Conservation (phyloP, 345 rosid genomes). For the Jatropha curcas region DNA sequence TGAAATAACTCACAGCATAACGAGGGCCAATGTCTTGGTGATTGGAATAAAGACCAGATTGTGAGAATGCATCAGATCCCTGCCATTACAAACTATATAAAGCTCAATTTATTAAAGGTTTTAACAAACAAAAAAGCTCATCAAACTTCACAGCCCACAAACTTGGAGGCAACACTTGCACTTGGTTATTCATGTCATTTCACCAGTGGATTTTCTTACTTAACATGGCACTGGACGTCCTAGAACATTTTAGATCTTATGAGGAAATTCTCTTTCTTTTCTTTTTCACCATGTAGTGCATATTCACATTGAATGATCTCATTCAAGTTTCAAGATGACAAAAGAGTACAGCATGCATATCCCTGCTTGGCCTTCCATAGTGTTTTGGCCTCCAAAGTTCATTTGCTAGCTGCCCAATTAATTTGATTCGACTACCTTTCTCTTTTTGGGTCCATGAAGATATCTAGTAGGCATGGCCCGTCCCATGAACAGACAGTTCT, state of each 20-base stretch:
- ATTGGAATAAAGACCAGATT: constrained; percentile 95
- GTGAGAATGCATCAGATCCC: constrained; percentile 98
- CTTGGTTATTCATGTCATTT: not conserved
- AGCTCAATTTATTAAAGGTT: constrained; percentile 7
- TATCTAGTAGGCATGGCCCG: too few species aligned
- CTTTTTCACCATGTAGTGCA: not conserved
- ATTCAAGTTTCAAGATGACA: not conserved
- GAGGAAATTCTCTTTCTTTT: not conserved
- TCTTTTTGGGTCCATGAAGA: not conserved
- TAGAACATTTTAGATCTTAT: not conserved
- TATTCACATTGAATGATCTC: not conserved
- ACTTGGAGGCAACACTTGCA: not conserved
- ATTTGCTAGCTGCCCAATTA: not conserved
- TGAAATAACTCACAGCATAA: constrained; percentile 66
- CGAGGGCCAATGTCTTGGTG: constrained; percentile 99
- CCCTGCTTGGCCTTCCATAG: not conserved
- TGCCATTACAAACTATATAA: constrained; percentile 29
- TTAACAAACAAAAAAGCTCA: not conserved
- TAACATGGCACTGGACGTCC: not conserved
- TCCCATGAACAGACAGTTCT: too few species aligned
- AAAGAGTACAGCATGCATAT: not conserved
- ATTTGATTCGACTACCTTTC: too few species aligned
- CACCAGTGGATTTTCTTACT: not conserved
- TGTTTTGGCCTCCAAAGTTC: not conserved
- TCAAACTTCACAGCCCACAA: not conserved